Base-by-base conservation (phyloP, 2,329 filamentous ascomycete genomes). In the Colletotrichum sp. region DNA sequence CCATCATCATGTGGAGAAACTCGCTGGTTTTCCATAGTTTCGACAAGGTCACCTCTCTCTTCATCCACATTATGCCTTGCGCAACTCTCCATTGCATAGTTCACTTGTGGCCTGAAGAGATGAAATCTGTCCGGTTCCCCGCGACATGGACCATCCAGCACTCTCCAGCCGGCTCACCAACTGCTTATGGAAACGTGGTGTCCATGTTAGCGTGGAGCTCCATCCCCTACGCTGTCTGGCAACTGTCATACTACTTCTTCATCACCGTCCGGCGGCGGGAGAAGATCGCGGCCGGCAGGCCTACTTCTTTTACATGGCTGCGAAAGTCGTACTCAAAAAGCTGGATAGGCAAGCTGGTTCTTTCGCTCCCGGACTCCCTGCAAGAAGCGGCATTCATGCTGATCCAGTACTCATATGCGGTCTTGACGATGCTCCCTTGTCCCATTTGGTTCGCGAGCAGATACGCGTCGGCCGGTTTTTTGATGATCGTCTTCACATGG, bases 31-130 rank as follows among this genome's bases (percentile, higher is more conserved):
- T 99, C 85, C 97, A 99, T 88, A 98, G 95, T 82, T 93, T 99
- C 85, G 97, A 99, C 89, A 99, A 99, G 86, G 96, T 99, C 77
- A 98, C 96, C 15, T 97, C 95, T 83, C 90, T 99, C n/a, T 99
- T 99, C 87, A 98, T 99, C 80, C 97, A 99, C 85, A 98, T 99
- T 81, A 99, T 99, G 96, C 97, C 97, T 1, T 98, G 96, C 79
- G 96, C 95, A 8, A 95, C 96, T 2, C 90, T 99, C 15, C 97
- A 99, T 85, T 98, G 95, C 82, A 90, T 99, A 16, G 95, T 98
- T 18, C 97, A 99, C 83, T 89, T 99, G 24, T 89, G 96, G 15
- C 86, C 94, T 0, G 85, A 91, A 2, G 91, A 92, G 26, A 84
- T 90, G 57, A 94, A 98, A 81, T 87, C 89, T 78, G 85, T 88